Evolutionary conservation across 306 rosid species (phyloP), one percentile per base, ranked within the genome.

Genomic region (Vachellia collinsii): DNA sequence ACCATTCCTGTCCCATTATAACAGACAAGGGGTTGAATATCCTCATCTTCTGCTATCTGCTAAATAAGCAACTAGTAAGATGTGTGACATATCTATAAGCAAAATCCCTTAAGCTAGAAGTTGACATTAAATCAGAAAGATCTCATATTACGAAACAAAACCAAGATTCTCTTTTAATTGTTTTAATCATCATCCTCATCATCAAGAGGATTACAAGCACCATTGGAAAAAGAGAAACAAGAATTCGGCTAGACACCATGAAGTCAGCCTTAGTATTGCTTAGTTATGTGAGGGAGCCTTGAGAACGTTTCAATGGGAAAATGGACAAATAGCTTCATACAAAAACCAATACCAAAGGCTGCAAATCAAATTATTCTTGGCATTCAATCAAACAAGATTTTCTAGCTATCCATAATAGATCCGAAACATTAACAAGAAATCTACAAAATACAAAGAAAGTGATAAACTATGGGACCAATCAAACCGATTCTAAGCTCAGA

Each of bases 21-120:
- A 59, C 87, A 89, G 22, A 89, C 92, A 25, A 89, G 89, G 4
- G 92, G 98, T 83, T 94, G 98, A 88, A 94, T 92, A 70, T 94
- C 98, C 88, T 94, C 98, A 94, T 92, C 85, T 87, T 90, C 85
- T 87, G 81, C 72, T 69, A 81, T 82, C 87, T 82, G 83, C 75
- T 29, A 16, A 69, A 79, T 36, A 70, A 59, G 74, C 75, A 78
- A 53, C 22, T 38, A 56, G 11, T 83, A 8, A 63, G 54, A 64
- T 74, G 17, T 14, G 9, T 36, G 12, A 13, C 34, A 22, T 53
- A 53, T 84, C 64, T n/a, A 34, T 59, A n/a, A 77, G 44, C 46
- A 76, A 25, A 64, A 19, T 50, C 36, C 48, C 50, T 41, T 20
- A 3, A 41, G 36, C n/a, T 37, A 67, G 10, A 50, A 76, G 11